A percentile compares a stretch with the other conserved stretches of the same genome.
Evolutionary conservation across 2,329 filamentous ascomycete genomes (phyloP).

Genomic region (Colletotrichum graminicola): DNA sequence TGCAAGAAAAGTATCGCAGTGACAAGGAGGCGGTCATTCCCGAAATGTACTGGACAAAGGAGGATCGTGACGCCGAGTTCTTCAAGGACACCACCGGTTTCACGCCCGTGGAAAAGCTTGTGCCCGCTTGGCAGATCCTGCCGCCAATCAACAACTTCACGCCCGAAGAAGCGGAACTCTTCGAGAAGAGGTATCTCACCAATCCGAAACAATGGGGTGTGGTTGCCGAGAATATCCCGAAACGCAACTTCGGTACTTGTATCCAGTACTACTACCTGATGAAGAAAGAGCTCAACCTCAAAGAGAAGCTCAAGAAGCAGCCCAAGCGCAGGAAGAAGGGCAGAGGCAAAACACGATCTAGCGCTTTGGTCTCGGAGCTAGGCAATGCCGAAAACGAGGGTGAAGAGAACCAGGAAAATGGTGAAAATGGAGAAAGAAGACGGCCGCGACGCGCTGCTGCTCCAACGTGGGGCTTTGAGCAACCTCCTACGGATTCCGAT

Average conservation of each 20-base stretch:
- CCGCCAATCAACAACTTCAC: slow-evolving; percentile 82
- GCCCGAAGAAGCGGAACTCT: slow-evolving; percentile 75
- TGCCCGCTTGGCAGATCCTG: slow-evolving; percentile 78
- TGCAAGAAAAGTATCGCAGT: slow-evolving; percentile 78
- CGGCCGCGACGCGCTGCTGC: slow-evolving; percentile 75
- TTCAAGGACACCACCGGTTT: slow-evolving; percentile 77
- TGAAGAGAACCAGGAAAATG: slow-evolving; percentile 67
- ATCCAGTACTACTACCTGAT: slow-evolving; percentile 90
- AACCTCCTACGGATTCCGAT: slow-evolving; percentile 69
- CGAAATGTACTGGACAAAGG: slow-evolving; percentile 73
- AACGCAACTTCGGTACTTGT: slow-evolving; percentile 80
- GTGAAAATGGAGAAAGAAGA: slow-evolving; percentile 71
- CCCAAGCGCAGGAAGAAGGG: slow-evolving; percentile 64
- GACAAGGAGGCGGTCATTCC: slow-evolving; percentile 84
- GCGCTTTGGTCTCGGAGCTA: slow-evolving; percentile 75
- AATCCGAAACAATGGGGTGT: slow-evolving; percentile 86
- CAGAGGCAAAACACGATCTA: slow-evolving; percentile 70
- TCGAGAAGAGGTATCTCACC: slow-evolving; percentile 81
- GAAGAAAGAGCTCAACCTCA: slow-evolving; percentile 80
- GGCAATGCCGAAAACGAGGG: slow-evolving; percentile 70
- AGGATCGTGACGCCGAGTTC: slow-evolving; percentile 68
- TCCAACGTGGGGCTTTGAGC: slow-evolving; percentile 79
- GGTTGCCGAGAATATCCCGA: slow-evolving; percentile 75
- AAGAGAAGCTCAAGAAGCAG: slow-evolving; percentile 79
- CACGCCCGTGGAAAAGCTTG: slow-evolving; percentile 73